Evolutionary conservation across 768 basidiomycete species (phyloP), one percentile per base, ranked within the genome.

Genomic region (Russula lepida): DNA sequence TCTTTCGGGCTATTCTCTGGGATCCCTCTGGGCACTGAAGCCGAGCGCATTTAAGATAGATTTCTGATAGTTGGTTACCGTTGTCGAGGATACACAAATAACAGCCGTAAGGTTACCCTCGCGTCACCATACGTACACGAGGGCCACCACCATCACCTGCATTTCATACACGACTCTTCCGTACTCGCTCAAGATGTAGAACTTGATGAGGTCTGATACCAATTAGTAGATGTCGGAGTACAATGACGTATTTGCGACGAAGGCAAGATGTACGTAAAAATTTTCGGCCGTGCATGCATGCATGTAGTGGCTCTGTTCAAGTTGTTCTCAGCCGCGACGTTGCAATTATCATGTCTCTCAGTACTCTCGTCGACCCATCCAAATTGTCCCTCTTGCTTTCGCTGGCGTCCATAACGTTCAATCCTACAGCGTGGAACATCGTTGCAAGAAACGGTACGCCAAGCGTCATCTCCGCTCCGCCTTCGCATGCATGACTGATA

Each of bases 371-470:
- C 2, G 85, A 95, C 74, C 69, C 79, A 30, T 81, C 77, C 32
- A 81, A 91, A 67, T 69, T 74, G 6, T 89, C 89, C 23, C 71
- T 98, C 43, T 80, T 79, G 68, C 55, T 89, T 19, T 83, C 84
- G 0, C 63, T 93, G n/a, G 73, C 81, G 4, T 72, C 87, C 60
- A 90, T 95, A 52, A 69, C 83, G 2, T 98, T 98, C 77, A 98
- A 98, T 68, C 95, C 95, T 0, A 84, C 85, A 1, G 93, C 88
- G 60, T 99, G 95, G 95, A 99, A 99, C 73, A 84, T 93, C 64
- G 84, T 95, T 30, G 95, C 95, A 27, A 86, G 85, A 58, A 92
- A 95, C 75, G 93, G 93, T 93, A 64, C 52, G 83, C 75, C 28
- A 12, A 7, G 12, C 48, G 2, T 30, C 0, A 13, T n/a, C 44